Evolutionary conservation across 2,329 filamentous ascomycete genomes (phyloP), one percentile per base, ranked within the genome.

Genomic region (Chrysoporthe puriensis): DNA sequence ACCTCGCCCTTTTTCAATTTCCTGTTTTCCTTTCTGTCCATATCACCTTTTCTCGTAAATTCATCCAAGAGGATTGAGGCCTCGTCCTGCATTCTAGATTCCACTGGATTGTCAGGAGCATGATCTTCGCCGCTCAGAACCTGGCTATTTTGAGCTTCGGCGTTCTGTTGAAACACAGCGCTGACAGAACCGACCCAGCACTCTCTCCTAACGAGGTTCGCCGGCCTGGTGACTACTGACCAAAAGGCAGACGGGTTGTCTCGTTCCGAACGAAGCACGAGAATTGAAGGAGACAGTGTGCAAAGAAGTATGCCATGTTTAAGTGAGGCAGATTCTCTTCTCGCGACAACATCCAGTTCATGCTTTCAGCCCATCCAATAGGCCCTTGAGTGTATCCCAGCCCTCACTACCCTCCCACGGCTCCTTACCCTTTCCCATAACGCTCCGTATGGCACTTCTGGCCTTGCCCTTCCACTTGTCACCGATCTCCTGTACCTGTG

Each of bases 391-490:
- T 69, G 79, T 83, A 59, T 82, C 83, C 90, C 89, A 96, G 40
- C 87, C 91, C 52, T 84, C 81, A 42, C 84, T 91, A 13, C 87
- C 93, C 79, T 97, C 94, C 93, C 94, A 97, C 14, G 79, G 85
- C 74, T 93, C 91, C 80, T 88, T 94, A 0, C 87, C 94, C 75
- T 91, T 91, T 0, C 93, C 91, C 84, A 96, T 85, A 7, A 98
- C 90, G 63, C 92, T 93, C 64, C 94, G 84, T 2, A 97, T 84
- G 13, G 94, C 94, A 77, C 88, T 96, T 73, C 93, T 85, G 0
- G 93, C 92, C 85, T 97, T 98, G 71, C 92, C 92, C 77, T 88
- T 91, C 96, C 96, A 99, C 74, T 90, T 90, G 68, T 85, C 86
- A 2, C 92, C 93, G 2, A 97, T 89, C 42, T 88, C 75, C 70